These are phyloP conservation scores for Coniochaeta sp. DNA, from an alignment of 2,329 filamentous ascomycete species.

Conservation along the genomic window DNA sequence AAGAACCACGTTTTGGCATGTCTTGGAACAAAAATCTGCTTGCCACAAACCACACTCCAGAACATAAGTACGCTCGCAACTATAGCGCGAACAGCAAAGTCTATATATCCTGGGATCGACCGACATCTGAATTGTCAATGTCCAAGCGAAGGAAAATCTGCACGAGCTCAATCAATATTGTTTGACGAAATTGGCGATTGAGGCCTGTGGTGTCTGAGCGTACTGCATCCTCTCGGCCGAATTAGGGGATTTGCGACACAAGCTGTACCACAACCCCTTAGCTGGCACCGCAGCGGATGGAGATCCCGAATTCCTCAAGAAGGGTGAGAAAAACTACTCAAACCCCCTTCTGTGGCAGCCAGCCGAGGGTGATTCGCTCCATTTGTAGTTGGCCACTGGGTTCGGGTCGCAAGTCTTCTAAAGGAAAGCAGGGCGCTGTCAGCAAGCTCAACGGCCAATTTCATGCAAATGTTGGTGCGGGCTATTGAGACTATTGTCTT, in stretches of 20 bases:
- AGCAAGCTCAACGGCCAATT: not conserved
- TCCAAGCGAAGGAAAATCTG: conserved; percentile 5
- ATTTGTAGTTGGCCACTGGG: not conserved
- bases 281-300: not conserved
- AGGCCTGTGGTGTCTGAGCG: conserved; percentile 12
- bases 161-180: conserved; percentile 8
- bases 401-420: not conserved
- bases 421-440: not conserved
- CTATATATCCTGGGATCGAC: not conserved
- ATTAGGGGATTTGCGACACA: conserved; percentile 18
- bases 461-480: not conserved
- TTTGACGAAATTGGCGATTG: not conserved
- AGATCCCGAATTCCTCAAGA: not conserved
- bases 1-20: not conserved
- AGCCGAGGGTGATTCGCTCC: not conserved
- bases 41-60: not conserved
- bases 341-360: not conserved
- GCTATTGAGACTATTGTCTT: not conserved
- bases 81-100: not conserved
- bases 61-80: conserved; percentile 1
- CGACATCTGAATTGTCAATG: not conserved
- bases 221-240: conserved; percentile 5
- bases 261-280: conserved; percentile 10
- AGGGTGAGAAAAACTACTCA: not conserved
- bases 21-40: not conserved